phyloP scores from a whole-genome alignment of 2,329 filamentous ascomycete genomes.

The Arthrobotrys sinensis region DNA sequence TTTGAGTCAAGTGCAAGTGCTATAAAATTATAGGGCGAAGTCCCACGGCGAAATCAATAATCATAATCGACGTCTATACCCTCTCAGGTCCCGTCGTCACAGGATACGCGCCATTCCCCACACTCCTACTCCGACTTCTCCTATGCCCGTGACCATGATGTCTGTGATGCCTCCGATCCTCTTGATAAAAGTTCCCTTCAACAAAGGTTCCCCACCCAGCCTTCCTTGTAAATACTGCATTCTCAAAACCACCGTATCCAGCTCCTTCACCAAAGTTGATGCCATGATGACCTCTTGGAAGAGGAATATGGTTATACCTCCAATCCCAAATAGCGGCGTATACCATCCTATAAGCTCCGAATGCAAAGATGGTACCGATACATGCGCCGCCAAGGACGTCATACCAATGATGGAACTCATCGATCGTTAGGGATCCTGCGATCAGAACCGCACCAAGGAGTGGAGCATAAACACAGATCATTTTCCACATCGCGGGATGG shows the following conservation, averaged over 20 bases:
- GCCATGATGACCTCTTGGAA: constrained; percentile 71
- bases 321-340: constrained; percentile 80
- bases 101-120: constrained; percentile 24
- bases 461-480: constrained; percentile 76
- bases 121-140: constrained; percentile 42
- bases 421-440: constrained; percentile 78
- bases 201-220: constrained; percentile 73
- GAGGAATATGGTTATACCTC: constrained; percentile 77
- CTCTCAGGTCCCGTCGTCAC: constrained; percentile 22
- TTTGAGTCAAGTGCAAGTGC: too few species aligned
- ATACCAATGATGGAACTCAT: constrained; percentile 83
- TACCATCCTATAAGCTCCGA: constrained; percentile 77
- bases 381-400: constrained; percentile 78
- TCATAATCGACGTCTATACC: background rate
- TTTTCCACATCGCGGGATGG: constrained; percentile 81
- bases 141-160: constrained; percentile 31
- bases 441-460: constrained; percentile 79
- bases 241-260: constrained; percentile 70
- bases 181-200: constrained; percentile 23
- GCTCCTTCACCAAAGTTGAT: constrained; percentile 73
- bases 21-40: too few species aligned
- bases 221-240: constrained; percentile 74
- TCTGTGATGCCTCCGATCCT: constrained; percentile 29
- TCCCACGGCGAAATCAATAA: background rate
- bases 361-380: constrained; percentile 78